These are phyloP conservation scores for Cucurbitaria berberidis DNA, from an alignment of 2,329 filamentous ascomycete species.

Conservation along the genomic window DNA sequence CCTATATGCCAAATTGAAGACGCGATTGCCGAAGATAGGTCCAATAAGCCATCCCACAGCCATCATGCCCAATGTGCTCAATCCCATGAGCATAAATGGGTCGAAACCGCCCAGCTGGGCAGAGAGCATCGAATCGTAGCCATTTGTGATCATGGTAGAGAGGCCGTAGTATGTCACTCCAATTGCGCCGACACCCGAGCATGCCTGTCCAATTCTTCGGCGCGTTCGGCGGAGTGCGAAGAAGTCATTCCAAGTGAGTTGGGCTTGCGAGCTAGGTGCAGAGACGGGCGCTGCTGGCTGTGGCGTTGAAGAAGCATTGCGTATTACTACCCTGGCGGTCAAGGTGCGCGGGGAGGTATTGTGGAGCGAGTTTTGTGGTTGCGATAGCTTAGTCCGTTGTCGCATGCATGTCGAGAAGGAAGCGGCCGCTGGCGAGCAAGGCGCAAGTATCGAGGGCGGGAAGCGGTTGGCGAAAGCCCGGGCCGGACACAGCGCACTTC, in stretches of 20 bases:
- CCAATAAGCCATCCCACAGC: slow-evolving; percentile 89
- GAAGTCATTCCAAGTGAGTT: slow-evolving; percentile 81
- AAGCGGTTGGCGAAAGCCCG: slow-evolving; percentile 38
- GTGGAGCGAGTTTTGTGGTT: slow-evolving; percentile 16
- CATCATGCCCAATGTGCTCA: slow-evolving; percentile 77
- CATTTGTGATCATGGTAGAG: slow-evolving; percentile 70
- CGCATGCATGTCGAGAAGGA: slow-evolving; percentile 39
- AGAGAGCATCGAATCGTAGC: slow-evolving; percentile 70
- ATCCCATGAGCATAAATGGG: slow-evolving; percentile 81
- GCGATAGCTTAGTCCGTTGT: slow-evolving; percentile 30
- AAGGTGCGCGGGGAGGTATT: slow-evolving; percentile 13
- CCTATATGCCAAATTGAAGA: slow-evolving; percentile 79
- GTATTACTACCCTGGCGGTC: slow-evolving; percentile 13
- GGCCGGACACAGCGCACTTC: slow-evolving; percentile 40
- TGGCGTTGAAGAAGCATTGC: slow-evolving; percentile 35
- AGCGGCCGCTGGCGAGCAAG: slow-evolving; percentile 28
- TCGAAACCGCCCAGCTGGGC: slow-evolving; percentile 84
- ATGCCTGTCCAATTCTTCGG: slow-evolving; percentile 80
- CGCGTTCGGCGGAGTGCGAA: slow-evolving; percentile 88
- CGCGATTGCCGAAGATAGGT: slow-evolving; percentile 77
- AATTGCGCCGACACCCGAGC: slow-evolving; percentile 71
- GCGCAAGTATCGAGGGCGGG: slow-evolving; percentile 34
- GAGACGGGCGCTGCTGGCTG: slow-evolving; percentile 20
- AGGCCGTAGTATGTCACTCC: slow-evolving; percentile 68
- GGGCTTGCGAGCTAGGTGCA: slow-evolving; percentile 21